Evolutionary conservation across 176 grass and related monocot genomes (phyloP).

Genomic region (Chloris gayana): DNA sequence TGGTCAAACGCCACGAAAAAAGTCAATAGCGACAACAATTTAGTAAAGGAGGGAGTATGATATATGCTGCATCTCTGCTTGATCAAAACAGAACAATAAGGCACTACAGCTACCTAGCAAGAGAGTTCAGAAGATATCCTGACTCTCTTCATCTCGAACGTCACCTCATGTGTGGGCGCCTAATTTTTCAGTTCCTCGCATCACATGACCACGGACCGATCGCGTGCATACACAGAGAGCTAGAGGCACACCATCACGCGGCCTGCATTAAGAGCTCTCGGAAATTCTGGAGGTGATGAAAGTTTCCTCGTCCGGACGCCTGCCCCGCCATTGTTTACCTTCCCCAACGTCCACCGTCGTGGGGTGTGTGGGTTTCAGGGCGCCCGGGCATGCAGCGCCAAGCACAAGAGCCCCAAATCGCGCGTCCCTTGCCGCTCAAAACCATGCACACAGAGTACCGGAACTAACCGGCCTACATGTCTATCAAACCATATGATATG

Average conservation of each 20-base stretch:
- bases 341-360: slow-evolving; percentile 50
- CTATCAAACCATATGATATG: not conserved
- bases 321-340: slow-evolving; percentile 32
- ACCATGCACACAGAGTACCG: slow-evolving; percentile 29
- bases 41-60: no score
- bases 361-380: slow-evolving; percentile 35
- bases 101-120: not conserved
- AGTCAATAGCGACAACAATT: no score
- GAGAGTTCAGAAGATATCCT: not conserved
- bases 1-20: no score
- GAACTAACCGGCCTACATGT: slow-evolving; percentile 45
- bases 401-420: slow-evolving; percentile 61
- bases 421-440: slow-evolving; percentile 49
- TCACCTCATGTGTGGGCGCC: no score
- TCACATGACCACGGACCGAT: not conserved
- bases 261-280: slow-evolving; percentile 39
- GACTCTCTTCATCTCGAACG: not conserved
- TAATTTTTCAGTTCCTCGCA: not conserved
- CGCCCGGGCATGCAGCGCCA: slow-evolving; percentile 13
- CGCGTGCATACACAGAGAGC: not conserved
- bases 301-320: slow-evolving; percentile 36
- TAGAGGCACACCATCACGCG: not conserved
- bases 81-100: no score
- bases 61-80: no score
- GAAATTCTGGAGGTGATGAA: slow-evolving; percentile 35